Evolutionary conservation across 31 red algal species (phyloP).

Genomic region (Porphyra umbilicalis): DNA sequence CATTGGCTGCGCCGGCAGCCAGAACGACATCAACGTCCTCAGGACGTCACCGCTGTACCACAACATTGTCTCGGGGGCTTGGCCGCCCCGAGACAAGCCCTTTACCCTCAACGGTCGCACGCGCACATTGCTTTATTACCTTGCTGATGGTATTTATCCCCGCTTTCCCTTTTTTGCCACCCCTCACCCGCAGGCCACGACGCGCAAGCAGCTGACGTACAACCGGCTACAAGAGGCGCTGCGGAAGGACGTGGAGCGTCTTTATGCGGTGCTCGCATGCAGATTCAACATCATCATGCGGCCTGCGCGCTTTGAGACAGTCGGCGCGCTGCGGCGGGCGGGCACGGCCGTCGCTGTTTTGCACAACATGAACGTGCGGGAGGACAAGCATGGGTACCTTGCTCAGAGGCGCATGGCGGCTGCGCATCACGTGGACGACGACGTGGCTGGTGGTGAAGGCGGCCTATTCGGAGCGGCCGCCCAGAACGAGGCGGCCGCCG

Average conservation of each 20-base stretch:
- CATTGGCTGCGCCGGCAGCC: conserved; percentile 15
- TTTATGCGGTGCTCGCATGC: neutral
- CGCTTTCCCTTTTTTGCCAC: neutral
- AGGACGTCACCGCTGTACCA: no score
- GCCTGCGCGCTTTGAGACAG: no score
- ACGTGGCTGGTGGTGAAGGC: no score
- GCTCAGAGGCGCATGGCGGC: no score
- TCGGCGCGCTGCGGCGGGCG: no score
- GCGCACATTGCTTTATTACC: neutral
- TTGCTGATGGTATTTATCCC: neutral
- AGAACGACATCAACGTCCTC: conserved; percentile 40
- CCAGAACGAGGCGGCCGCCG: no score
- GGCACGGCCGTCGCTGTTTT: no score
- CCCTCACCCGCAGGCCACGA: neutral
- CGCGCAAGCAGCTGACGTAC: neutral
- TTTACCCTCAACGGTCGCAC: neutral
- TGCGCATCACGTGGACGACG: no score
- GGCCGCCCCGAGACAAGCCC: neutral
- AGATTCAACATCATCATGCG: neutral
- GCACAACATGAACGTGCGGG: no score
- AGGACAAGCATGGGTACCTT: no score
- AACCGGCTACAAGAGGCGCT: neutral
- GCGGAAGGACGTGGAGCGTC: neutral
- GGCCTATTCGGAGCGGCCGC: no score
- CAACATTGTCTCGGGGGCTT: no score